Evolutionary conservation across 176 grass and related monocot species (phyloP), one percentile per base, ranked within the genome.

Genomic region (Zoysia japonica): DNA sequence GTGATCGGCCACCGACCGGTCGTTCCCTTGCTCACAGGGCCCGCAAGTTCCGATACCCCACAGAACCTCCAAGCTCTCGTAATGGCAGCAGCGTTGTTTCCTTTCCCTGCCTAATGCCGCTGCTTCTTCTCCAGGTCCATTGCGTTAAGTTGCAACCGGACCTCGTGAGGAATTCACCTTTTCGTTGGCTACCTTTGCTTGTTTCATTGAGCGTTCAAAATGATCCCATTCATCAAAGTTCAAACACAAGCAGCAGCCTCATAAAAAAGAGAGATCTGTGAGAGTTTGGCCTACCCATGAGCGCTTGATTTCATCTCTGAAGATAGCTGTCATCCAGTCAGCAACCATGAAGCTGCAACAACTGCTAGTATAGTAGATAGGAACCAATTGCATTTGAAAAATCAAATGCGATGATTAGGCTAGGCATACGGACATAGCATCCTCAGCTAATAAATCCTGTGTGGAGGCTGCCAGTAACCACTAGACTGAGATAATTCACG

Each of bases 1-100:
- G 40, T 61, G 77, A 89, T 77, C 82, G 77, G 19, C 49, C 72
- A 81, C 59, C 72, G 36, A 66, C 81, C 12, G 63, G 55, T 85
- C 50, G 82, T 85, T 89, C 61, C 81, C 64, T 54, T 17, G 17
- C 48, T 77, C 50, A 49, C 9, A 41, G 10, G 56, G 68, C 35
- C 17, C 61, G 63, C 43, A 43, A 1, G 68, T 52, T 62, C 80
- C 4, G 51, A 83, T 68, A 62, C 76, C 80, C 41, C 52, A 68
- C 61, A 46, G 61, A 39, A 47, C 46, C 46, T 6, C 5, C 4
- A 13, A 14, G 50, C 6, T 74, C 63, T 47, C 11, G 49, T 75
- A 28, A 54, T 10, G 59, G 55, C 52, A 68, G 60, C 74, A 19
- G 9, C 40, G 59, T 47, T 36, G 36, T 57, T 55, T 3, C 11